Base-by-base conservation (phyloP, 2,329 filamentous ascomycete species). In the Clathrospora elynae region DNA sequence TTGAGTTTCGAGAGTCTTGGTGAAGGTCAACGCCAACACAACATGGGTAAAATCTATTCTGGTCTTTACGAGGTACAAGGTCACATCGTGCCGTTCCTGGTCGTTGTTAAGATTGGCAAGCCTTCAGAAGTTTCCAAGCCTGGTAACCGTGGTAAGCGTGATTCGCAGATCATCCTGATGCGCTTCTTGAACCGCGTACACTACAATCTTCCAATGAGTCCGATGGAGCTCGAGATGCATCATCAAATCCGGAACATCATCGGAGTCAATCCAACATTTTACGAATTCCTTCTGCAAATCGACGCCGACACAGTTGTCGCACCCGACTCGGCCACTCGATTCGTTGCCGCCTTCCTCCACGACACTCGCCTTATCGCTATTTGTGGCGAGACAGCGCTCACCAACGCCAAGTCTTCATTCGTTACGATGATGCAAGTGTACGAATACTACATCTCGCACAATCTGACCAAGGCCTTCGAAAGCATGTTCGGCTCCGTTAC, bases 371-470 rank as follows among this genome's bases (percentile, higher is more conserved):
- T 97, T n/a, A 92, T 96, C 63, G 93, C 87, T 41, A 83, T 93
- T 34, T 99, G 93, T 65, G 93, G 93, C 73, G 93, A 99, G 73
- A 99, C 93, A 0, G 87, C 87, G 11, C 78, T 99, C 33, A 91
- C 86, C 51, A 99, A 99, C 67, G 88, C 90, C 47, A 96, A 96
- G 71, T 81, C 87, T 5, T 96, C 92, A 1, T 90, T 95, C 65
- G 84, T 95, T 57, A 99, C 93, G 36, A 97, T 97, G 92, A 99
- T 99, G 69, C 93, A 99, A 73, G 92, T 99, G 22, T 99, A 97
- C 78, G 92, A 99, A 73, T 99, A 99, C 79, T 99, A 91, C 77
- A 99, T 99, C 64, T 97, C 92, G 36, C 92, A 99, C 78, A 95
- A 97, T 70, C 75, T 99, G 58, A 86, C 88, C 59, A 97, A 99